Evolutionary conservation across 192 early-diverging fungal species (phyloP).

Genomic region (Linnemannia hyalina): DNA sequence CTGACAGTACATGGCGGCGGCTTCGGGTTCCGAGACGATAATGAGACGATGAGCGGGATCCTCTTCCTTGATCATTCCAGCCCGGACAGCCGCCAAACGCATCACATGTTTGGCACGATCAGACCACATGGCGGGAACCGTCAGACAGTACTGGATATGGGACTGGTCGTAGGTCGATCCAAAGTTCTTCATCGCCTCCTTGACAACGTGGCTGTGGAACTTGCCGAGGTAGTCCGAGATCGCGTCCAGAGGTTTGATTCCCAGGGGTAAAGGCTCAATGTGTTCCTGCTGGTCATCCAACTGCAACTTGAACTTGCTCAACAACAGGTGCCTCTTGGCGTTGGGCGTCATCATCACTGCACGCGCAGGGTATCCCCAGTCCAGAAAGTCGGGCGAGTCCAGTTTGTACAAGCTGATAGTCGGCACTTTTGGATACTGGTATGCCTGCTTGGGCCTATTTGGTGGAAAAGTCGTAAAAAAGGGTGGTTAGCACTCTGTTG

Average conservation of each 20-base stretch:
- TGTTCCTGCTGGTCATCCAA: conserved; percentile 59
- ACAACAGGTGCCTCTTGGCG: conserved; percentile 54
- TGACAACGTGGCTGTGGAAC: conserved; percentile 59
- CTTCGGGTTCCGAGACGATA: conserved; percentile 67
- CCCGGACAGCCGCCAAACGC: conserved; percentile 64
- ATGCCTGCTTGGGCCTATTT: conserved; percentile 55
- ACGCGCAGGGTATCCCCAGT: conserved; percentile 64
- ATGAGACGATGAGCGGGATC: conserved; percentile 65
- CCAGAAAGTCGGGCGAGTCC: conserved; percentile 56
- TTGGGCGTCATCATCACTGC: conserved; percentile 57
- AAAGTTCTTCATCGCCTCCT: conserved; percentile 59
- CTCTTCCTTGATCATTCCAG: conserved; percentile 59
- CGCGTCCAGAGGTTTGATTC: conserved; percentile 57
- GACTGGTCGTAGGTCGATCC: conserved; percentile 57
- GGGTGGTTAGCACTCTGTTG: neutral
- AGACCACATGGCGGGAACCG: conserved; percentile 70
- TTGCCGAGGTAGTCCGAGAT: conserved; percentile 57
- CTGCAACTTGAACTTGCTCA: conserved; percentile 61
- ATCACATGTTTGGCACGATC: conserved; percentile 68
- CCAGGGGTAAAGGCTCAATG: conserved; percentile 54
- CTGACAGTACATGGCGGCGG: conserved; percentile 69
- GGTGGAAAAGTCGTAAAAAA: too few relatives aligned
- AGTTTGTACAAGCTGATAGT: conserved; percentile 58
- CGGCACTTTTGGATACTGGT: conserved; percentile 64
- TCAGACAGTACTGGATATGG: conserved; percentile 60